Evolutionary conservation across 257 asterid species (phyloP).

Genomic region (Penstemon barbatus): DNA sequence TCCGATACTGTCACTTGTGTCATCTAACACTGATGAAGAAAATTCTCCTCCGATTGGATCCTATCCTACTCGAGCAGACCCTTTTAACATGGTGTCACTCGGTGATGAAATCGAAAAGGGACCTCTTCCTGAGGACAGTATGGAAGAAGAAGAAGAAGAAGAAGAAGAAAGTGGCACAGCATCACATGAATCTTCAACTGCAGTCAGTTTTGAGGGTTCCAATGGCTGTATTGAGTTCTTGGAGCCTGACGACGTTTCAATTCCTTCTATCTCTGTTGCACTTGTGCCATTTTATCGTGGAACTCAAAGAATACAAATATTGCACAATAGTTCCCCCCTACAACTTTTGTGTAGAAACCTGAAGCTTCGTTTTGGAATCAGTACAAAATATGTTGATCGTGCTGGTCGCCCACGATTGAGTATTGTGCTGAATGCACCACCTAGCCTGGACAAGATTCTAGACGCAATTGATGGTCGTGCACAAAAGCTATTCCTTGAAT

Average conservation of each 20-base stretch:
- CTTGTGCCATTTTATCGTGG: conserved; percentile 62
- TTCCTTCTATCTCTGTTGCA: conserved; percentile 55
- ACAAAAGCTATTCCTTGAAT: conserved; percentile 52
- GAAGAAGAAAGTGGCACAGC: conserved; percentile 39
- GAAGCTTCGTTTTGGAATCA: conserved; percentile 82
- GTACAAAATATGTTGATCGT: conserved; percentile 54
- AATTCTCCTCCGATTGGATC: conserved; percentile 27
- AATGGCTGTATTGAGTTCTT: conserved; percentile 44
- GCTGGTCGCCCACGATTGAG: conserved; percentile 77
- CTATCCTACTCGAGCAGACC: conserved; percentile 30
- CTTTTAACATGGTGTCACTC: conserved; percentile 48
- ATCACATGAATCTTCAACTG: conserved; percentile 42
- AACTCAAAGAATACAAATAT: conserved; percentile 57
- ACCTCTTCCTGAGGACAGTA: conserved; percentile 44
- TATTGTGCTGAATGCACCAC: conserved; percentile 72
- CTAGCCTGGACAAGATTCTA: conserved; percentile 53
- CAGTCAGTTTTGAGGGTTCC: conserved; percentile 31
- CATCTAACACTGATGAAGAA: conserved; percentile 37
- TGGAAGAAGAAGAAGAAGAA: conserved; percentile 67
- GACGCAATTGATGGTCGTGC: conserved; percentile 64
- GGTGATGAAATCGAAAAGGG: conserved; percentile 39
- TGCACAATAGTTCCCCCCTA: conserved; percentile 46
- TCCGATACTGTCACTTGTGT: conserved; percentile 38
- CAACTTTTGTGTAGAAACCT: conserved; percentile 54
- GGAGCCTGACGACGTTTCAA: conserved; percentile 56